A percentile compares a stretch with the other conserved stretches of the same genome.
These are phyloP conservation scores for Colletotrichum sp. DNA, from an alignment of 2,329 filamentous ascomycete genomes.

Conservation along the genomic window DNA sequence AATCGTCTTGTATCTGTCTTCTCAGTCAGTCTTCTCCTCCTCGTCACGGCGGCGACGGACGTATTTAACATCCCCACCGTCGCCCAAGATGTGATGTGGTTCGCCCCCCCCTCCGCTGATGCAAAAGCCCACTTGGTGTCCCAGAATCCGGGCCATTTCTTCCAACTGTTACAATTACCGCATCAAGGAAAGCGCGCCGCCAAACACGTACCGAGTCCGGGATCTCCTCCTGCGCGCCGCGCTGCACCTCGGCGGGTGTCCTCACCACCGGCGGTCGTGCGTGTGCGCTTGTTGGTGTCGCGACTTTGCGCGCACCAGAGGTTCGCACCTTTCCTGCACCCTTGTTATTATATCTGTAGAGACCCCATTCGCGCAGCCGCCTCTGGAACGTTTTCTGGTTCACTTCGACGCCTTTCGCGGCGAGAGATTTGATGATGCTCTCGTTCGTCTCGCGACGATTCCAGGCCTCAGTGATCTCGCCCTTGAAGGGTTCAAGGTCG, in stretches of 20 bases:
- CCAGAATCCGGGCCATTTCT: not conserved
- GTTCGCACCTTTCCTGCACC: not conserved
- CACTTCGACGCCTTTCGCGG: not conserved
- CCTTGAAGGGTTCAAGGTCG: conserved; percentile 9
- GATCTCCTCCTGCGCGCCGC: not conserved
- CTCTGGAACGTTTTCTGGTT: conserved; percentile 10
- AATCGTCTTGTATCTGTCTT: not conserved
- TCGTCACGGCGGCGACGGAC: not conserved
- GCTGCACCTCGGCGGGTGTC: not conserved
- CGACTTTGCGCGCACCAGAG: not conserved
- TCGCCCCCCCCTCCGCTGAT: not conserved
- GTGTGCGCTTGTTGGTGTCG: not conserved
- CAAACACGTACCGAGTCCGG: conserved; percentile 9
- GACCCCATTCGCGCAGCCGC: conserved; percentile 5
- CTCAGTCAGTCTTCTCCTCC: not conserved
- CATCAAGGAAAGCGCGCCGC: conserved; percentile 2
- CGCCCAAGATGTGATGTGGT: not conserved
- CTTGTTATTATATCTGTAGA: not conserved
- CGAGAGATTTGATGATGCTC: conserved; percentile 8
- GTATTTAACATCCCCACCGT: not conserved
- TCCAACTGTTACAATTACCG: conserved; percentile 14
- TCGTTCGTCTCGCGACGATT: conserved; percentile 10
- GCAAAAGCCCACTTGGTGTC: conserved; percentile 9
- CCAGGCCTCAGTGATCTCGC: conserved; percentile 5
- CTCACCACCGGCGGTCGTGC: not conserved